Evolutionary conservation across 805 yeast species (phyloP).

Genomic region (Barnettozyma pratensis): DNA sequence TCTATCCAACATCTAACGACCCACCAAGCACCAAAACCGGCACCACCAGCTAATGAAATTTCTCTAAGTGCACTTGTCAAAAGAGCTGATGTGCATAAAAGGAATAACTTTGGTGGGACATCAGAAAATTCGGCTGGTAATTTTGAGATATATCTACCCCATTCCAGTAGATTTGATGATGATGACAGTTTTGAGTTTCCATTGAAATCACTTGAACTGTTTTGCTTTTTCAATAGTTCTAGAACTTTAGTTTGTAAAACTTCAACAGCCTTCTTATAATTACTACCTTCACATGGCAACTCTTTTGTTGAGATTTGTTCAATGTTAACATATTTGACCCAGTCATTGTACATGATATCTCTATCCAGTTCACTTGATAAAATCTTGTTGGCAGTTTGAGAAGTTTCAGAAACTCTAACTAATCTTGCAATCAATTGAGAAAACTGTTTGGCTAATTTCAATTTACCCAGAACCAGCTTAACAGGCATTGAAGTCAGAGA

Average conservation of each 20-base stretch:
- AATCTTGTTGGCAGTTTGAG: slow-evolving; percentile 43
- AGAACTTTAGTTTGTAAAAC: slow-evolving; percentile 34
- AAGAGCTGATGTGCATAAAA: slow-evolving; percentile 47
- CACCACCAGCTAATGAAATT: slow-evolving; percentile 51
- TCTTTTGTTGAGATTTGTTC: slow-evolving; percentile 42
- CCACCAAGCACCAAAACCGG: slow-evolving; percentile 73
- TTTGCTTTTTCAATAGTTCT: slow-evolving; percentile 23
- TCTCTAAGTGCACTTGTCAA: slow-evolving; percentile 59
- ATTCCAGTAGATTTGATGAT: slow-evolving; percentile 10
- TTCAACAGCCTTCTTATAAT: slow-evolving; percentile 28
- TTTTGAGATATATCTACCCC: slow-evolving; percentile 33
- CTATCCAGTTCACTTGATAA: slow-evolving; percentile 39
- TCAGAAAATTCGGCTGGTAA: slow-evolving; percentile 44
- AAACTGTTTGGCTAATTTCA: slow-evolving; percentile 50
- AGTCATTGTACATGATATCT: slow-evolving; percentile 50
- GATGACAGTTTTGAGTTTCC: slow-evolving; percentile 1
- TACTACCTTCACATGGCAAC: slow-evolving; percentile 41
- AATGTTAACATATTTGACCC: slow-evolving; percentile 46
- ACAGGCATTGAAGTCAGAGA: slow-evolving; percentile 44
- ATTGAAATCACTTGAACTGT: slow-evolving; percentile 1
- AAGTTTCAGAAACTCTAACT: slow-evolving; percentile 49
- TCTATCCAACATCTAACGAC: slow-evolving; percentile 69
- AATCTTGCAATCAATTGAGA: slow-evolving; percentile 48
- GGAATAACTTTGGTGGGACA: slow-evolving; percentile 50
- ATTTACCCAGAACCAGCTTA: slow-evolving; percentile 45